A percentile compares a stretch with the other conserved stretches of the same genome.
Evolutionary conservation across 1,284 basidiomycete species (phyloP).

Genomic region (Austroboletus olivaceoglutinosus): DNA sequence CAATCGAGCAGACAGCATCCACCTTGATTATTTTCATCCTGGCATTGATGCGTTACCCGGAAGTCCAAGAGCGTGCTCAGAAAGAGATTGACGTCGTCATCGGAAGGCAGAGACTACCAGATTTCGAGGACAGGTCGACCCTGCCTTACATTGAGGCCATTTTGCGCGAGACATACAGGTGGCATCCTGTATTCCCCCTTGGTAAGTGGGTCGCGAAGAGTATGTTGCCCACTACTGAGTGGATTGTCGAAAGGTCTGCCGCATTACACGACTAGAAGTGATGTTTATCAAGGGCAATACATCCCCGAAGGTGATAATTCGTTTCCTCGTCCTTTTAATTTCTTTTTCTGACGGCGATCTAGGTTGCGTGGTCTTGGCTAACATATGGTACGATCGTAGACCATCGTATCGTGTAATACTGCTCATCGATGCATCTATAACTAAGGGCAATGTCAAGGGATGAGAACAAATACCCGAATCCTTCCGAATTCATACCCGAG

Average conservation of each 20-base stretch:
- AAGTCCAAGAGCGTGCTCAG: constrained; percentile 40
- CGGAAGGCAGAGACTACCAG: constrained; percentile 40
- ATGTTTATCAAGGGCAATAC: constrained; percentile 26
- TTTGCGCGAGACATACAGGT: constrained; percentile 42
- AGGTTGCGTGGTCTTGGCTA: constrained; percentile 33
- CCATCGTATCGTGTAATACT: neutral
- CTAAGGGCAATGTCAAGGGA: constrained; percentile 33
- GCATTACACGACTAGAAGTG: constrained; percentile 24
- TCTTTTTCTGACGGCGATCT: constrained; percentile 16
- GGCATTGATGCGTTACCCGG: constrained; percentile 39
- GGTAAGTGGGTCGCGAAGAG: constrained; percentile 14
- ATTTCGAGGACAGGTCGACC: constrained; percentile 37
- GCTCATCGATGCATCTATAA: constrained; percentile 10
- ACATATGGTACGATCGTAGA: constrained; percentile 25
- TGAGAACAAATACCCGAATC: constrained; percentile 26
- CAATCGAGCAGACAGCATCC: constrained; percentile 26
- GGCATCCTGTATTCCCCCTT: constrained; percentile 35
- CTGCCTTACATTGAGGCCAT: constrained; percentile 42
- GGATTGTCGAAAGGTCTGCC: constrained; percentile 23
- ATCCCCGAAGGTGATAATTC: constrained; percentile 26
- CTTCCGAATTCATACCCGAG: constrained; percentile 28
- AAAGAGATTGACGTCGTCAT: constrained; percentile 42
- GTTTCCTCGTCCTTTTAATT: neutral
- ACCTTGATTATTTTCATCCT: constrained; percentile 36
- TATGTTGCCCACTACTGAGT: neutral